Evolutionary conservation across 306 rosid genomes (phyloP), one percentile per base, ranked within the genome.

Genomic region (Nissolia schottii): DNA sequence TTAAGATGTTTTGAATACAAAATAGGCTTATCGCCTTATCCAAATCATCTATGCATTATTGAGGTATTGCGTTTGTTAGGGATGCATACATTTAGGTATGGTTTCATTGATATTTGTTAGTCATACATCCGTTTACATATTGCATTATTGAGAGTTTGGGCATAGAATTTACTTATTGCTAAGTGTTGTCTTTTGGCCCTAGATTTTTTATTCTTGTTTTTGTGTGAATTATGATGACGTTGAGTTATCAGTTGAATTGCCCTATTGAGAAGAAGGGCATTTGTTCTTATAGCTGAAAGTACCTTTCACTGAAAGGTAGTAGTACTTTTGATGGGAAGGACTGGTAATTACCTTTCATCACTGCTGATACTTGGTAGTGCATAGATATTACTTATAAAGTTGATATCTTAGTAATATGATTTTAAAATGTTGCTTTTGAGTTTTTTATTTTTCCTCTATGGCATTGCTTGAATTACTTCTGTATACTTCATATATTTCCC

Each of bases 261-360:
- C 32, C 41, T 32, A 41, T 34, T 70, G 73, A 50, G 76, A 70
- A 34, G 15, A 49, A 62, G 56, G 15, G 38, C 46, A 2, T 70
- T 55, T 77, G 45, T 46, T 28, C 59, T 70, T 60, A n/a, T n/a
- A 2, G 50, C 51, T 66, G 53, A 49, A 58, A 29, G 64, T n/a
- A n/a, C n/a, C n/a, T n/a, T n/a, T n/a, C n/a, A n/a, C n/a, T n/a
- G n/a, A n/a, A n/a, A n/a, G n/a, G n/a, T n/a, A n/a, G n/a, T 73
- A 15, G 53, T 40, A 38, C 27, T 63, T 71, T 63, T 81, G 11
- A 25, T 72, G 32, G 63, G 59, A 67, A 20, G 51, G 41, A 70
- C 22, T 56, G 60, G 22, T 58, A 4, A 48, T 38, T 18, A 46
- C 11, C n/a, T 23, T 24, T 51, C 34, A 25, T 40, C 55, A 2